These are phyloP conservation scores for Tricholoma sp. DNA, from an alignment of 768 basidiomycete genomes.

Conservation along the genomic window DNA sequence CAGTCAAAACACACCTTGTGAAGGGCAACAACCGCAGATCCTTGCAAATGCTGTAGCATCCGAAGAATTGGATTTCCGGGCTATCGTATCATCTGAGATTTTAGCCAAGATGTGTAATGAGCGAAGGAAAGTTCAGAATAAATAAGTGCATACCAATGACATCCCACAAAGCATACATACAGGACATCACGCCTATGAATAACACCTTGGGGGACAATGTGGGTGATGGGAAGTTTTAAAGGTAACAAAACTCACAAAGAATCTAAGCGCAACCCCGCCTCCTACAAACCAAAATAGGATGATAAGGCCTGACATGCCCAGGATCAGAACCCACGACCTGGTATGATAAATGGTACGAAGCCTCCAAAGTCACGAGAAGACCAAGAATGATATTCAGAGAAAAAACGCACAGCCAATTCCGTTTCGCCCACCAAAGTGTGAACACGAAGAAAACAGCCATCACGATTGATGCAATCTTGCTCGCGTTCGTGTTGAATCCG, in stretches of 20 bases:
- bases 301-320: slow-evolving; percentile 76
- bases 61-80: slow-evolving; percentile 79
- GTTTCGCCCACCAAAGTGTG: slow-evolving; percentile 84
- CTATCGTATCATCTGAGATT: slow-evolving; percentile 70
- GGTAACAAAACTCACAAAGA: slow-evolving; percentile 43
- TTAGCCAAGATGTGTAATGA: neutral
- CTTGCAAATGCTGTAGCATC: slow-evolving; percentile 84
- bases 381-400: neutral
- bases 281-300: slow-evolving; percentile 82
- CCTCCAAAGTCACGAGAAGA: neutral
- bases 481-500: slow-evolving; percentile 85
- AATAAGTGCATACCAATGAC: slow-evolving; percentile 54
- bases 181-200: slow-evolving; percentile 84
- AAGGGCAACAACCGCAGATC: slow-evolving; percentile 82
- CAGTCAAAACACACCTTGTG: slow-evolving; percentile 46
- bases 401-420: slow-evolving; percentile 59
- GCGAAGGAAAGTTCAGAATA: neutral
- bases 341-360: neutral
- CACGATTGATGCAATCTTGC: slow-evolving; percentile 76
- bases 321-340: slow-evolving; percentile 75
- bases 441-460: slow-evolving; percentile 83
- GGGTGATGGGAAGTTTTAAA: neutral
- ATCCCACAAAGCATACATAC: slow-evolving; percentile 85
- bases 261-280: slow-evolving; percentile 70
- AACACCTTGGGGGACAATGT: slow-evolving; percentile 44